Base-by-base conservation (phyloP, 225 moss, liverwort and hornwort species). In the Pleurozium schreberi region DNA sequence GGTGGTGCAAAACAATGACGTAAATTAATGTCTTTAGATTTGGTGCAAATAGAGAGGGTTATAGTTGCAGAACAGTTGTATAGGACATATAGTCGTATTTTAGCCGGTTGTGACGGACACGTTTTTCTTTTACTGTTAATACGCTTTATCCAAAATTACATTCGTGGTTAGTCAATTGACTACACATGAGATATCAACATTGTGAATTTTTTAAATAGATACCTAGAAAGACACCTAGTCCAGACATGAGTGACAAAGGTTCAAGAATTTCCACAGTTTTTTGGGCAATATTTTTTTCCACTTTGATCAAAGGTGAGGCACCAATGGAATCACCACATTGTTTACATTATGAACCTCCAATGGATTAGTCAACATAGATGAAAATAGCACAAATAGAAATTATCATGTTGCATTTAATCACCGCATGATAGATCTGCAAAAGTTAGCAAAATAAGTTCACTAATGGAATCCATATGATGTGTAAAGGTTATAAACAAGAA, bases 281-380 rank as follows among this genome's bases (percentile, higher is more conserved):
- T 2, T 1, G 2, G 9, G 26, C 5, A 71, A 43, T 27, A 43
- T 71, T 43, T 71, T 43, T 71, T 28, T 14, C 16, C 6, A 42
- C 26, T 70, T 70, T 70, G 5, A 14, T 42, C 3, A 0, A 0
- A 14, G 5, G 1, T 14, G 26, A 26, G 8, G 8, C 1, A 0
- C 1, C 5, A 0, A n/a, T n/a, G 8, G 3, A 42, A 14, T 26
- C 5, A 42, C 70, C 25, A 69, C 25, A 69, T 42, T 1, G 3
- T 70, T 42, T 1, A 42, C 15, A 14, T 26, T 15, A 40, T 70
- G 15, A 70, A 26, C 5, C 0, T 8, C 69, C 25, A 68, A 40
- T 40, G 40, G 4, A 23, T 40, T 68, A 23, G 4, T 69, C 25
- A 69, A 40, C 4, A 8, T 40, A 40, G 40, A 13, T 69, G n/a